Conservation (phyloP, 805 yeast species). For the Kockiozyma suomiensis region DNA sequence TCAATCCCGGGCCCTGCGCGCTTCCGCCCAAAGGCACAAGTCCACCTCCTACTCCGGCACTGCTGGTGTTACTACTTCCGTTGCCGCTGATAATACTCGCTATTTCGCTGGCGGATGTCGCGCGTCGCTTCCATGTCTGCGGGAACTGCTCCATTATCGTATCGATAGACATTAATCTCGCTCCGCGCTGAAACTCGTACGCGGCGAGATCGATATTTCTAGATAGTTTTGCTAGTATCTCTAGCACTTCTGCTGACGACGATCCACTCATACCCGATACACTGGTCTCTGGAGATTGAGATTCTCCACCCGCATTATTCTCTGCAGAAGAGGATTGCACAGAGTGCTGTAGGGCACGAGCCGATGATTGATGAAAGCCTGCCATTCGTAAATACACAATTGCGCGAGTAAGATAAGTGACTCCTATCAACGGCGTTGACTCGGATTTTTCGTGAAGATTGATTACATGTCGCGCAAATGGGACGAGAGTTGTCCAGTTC, state of each 20-base stretch:
- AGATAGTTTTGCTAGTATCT: conserved; percentile 7
- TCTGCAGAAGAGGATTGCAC: neutral
- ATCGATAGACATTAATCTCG: conserved; percentile 20
- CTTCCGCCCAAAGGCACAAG: conserved; percentile 21
- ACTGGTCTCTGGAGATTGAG: conserved; percentile 15
- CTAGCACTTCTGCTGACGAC: conserved; percentile 1
- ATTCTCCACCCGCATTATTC: neutral
- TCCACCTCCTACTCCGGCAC: neutral
- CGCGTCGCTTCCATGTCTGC: conserved; percentile 28
- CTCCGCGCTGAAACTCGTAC: conserved; percentile 31
- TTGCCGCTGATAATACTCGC: neutral
- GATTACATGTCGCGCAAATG: conserved; percentile 31
- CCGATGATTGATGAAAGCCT: conserved; percentile 19
- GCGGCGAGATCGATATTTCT: conserved; percentile 27
- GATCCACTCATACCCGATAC: neutral
- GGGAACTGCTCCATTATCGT: conserved; percentile 25
- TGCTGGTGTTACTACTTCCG: neutral
- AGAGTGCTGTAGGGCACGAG: conserved; percentile 16
- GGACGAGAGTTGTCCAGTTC: conserved; percentile 34
- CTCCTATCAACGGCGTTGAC: conserved; percentile 27
- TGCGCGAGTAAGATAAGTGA: conserved; percentile 35
- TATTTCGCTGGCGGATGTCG: neutral
- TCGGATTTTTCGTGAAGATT: conserved; percentile 28
- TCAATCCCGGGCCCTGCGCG: conserved; percentile 26
- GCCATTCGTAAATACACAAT: conserved; percentile 34